Percentiles rank a stretch among this genome's conserved stretches.
These are phyloP conservation scores for Gynochthodes officinalis DNA, from an alignment of 257 asterid genomes.

Conservation along the genomic window DNA sequence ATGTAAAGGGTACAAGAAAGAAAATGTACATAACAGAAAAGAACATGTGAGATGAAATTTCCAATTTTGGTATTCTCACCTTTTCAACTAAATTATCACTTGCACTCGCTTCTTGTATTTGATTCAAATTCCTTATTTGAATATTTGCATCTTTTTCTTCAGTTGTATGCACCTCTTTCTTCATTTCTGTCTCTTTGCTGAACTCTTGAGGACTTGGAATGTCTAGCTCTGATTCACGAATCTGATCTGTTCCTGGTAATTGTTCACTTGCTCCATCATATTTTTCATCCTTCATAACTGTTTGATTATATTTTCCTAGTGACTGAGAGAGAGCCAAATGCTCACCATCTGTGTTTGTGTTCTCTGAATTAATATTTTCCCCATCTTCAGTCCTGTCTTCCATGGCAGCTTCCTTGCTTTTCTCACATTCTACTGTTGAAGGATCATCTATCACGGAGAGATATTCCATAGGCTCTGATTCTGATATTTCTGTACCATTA, in stretches of 20 bases:
- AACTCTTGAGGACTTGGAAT: neutral
- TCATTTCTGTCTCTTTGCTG: neutral
- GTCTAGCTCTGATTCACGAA: neutral
- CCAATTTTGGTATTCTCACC: neutral
- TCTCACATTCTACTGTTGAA: constrained; percentile 4
- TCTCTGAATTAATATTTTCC: neutral
- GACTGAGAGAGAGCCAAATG: neutral
- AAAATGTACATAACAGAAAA: neutral
- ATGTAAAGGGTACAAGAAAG: neutral
- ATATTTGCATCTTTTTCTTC: neutral
- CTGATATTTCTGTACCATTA: constrained; percentile 7
- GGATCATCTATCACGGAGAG: neutral
- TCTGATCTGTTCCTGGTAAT: neutral
- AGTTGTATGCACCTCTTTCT: neutral
- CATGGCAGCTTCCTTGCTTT: neutral
- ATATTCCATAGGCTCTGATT: neutral
- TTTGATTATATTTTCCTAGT: neutral
- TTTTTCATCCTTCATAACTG: neutral
- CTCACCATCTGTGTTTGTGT: neutral
- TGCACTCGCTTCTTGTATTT: neutral
- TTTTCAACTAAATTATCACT: constrained; percentile 3
- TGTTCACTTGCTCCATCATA: neutral
- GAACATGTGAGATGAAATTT: neutral
- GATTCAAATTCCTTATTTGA: neutral
- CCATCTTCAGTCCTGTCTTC: constrained; percentile 2